Evolutionary conservation across 2,329 filamentous ascomycete genomes (phyloP).

Genomic region (Biscogniauxia marginata): DNA sequence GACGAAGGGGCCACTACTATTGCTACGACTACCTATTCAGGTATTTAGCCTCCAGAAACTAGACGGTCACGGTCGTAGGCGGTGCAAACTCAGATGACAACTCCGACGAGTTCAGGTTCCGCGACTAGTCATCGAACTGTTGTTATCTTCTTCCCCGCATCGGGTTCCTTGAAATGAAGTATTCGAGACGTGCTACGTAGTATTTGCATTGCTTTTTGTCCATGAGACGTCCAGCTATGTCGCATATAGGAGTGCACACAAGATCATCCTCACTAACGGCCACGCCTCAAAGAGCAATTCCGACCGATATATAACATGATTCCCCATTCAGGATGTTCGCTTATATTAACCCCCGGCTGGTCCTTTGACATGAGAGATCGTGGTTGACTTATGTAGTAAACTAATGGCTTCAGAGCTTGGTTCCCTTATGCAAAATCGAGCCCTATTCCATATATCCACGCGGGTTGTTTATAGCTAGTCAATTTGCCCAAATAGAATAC

Average conservation of each 20-base stretch:
- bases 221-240: not conserved
- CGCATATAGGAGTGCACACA: not conserved
- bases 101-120: not conserved
- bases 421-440: not conserved
- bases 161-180: not conserved
- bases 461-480: not conserved
- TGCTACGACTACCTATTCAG: constrained; percentile 2
- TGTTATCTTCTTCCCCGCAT: not conserved
- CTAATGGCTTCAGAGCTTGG: not conserved
- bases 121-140: not conserved
- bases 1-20: not conserved
- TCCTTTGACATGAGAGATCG: not conserved
- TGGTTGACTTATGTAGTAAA: not conserved
- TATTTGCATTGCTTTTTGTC: not conserved
- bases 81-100: not conserved
- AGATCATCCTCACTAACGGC: not conserved
- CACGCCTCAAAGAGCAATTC: not conserved
- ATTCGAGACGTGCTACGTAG: not conserved
- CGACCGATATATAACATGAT: not conserved
- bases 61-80: not conserved
- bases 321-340: not conserved
- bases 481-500: not conserved
- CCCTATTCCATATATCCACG: not conserved
- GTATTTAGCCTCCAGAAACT: not conserved
- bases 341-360: not conserved